phyloP scores from a whole-genome alignment of 345 rosid species.

The Gossypioides kirkii region DNA sequence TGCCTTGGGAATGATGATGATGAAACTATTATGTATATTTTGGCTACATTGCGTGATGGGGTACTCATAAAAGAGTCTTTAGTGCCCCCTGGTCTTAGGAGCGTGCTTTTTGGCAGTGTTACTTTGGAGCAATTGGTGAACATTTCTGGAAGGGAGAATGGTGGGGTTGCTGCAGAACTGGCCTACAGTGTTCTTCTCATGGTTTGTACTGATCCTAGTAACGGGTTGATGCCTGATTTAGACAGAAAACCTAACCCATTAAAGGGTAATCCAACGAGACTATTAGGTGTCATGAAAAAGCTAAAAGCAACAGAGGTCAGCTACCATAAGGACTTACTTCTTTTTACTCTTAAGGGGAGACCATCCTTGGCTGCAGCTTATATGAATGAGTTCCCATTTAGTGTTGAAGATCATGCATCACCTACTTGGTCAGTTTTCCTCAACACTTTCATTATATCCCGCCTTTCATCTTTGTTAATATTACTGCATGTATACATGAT shows the following conservation, averaged over 20 bases:
- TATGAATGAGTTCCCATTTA: conserved; percentile 82
- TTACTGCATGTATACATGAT: conserved; percentile 24
- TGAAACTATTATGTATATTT: conserved; percentile 53
- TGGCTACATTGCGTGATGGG: conserved; percentile 58
- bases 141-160: conserved; percentile 61
- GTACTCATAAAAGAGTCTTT: conserved; percentile 66
- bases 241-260: conserved; percentile 46
- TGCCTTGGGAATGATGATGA: conserved; percentile 67
- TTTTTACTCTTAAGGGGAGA: conserved; percentile 63
- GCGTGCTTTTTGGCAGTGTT: conserved; percentile 84
- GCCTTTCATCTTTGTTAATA: conserved; percentile 13
- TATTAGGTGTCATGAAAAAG: conserved; percentile 78
- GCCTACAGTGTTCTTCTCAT: conserved; percentile 59
- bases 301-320: conserved; percentile 60
- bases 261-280: conserved; percentile 67
- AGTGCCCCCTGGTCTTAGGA: conserved; percentile 71
- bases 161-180: conserved; percentile 49
- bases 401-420: conserved; percentile 73
- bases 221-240: conserved; percentile 83
- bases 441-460: conserved; percentile 15
- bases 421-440: conserved; percentile 67
- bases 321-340: conserved; percentile 76
- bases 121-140: conserved; percentile 64
- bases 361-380: conserved; percentile 70
- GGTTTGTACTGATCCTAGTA: conserved; percentile 80